A percentile compares a stretch with the other conserved stretches of the same genome.
These are phyloP conservation scores for Marasmius fiardii DNA, from an alignment of 1,284 basidiomycete genomes.

Conservation along the genomic window DNA sequence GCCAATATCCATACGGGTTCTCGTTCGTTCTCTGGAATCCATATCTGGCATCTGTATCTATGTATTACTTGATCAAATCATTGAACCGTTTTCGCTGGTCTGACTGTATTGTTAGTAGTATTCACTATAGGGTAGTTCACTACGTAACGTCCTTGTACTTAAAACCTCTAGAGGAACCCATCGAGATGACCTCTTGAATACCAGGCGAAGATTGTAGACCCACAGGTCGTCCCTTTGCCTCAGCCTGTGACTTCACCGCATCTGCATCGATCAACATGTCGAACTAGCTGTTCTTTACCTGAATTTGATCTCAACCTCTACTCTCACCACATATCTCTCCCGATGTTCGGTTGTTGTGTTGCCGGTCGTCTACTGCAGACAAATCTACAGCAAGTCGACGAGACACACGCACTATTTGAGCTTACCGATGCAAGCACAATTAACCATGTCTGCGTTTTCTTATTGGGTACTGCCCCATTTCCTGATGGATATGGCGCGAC, in stretches of 20 bases:
- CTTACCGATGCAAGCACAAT: constrained; percentile 74
- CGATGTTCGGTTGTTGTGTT: constrained; percentile 73
- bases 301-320: not conserved
- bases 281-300: not conserved
- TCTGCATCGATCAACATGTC: not conserved
- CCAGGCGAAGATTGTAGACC: too few species aligned
- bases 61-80: not conserved
- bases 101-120: too few species aligned
- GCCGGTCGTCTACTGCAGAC: constrained; percentile 77
- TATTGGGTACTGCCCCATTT: constrained; percentile 84
- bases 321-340: not conserved
- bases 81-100: too few species aligned
- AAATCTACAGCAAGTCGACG: constrained; percentile 74
- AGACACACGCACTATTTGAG: constrained; percentile 84
- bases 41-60: not conserved
- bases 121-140: too few species aligned
- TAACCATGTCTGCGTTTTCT: constrained; percentile 88
- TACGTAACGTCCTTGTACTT: too few species aligned
- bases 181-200: too few species aligned
- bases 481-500: constrained; percentile 88
- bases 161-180: too few species aligned
- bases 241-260: too few species aligned
- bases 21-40: not conserved
- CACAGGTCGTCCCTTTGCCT: too few species aligned
- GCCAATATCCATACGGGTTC: not conserved